These are phyloP conservation scores for Botryobasidium botryosum DNA, from an alignment of 768 basidiomycete genomes.

Conservation along the genomic window DNA sequence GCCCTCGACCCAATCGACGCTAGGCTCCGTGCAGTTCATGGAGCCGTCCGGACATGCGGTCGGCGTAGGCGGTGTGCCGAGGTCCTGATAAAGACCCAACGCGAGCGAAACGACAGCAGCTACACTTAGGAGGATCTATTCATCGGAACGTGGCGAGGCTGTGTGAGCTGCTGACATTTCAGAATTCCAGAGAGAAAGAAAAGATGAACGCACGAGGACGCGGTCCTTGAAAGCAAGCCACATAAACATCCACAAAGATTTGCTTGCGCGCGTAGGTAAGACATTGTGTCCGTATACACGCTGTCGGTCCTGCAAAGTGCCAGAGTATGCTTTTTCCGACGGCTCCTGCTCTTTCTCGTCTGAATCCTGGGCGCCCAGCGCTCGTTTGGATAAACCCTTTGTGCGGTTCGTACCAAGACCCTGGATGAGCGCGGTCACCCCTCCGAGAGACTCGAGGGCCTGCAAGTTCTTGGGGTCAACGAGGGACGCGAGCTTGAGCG, in stretches of 20 bases:
- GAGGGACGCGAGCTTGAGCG: constrained; percentile 60
- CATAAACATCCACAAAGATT: constrained; percentile 60
- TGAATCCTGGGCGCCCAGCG: constrained; percentile 8
- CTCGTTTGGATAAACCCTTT: constrained; percentile 19
- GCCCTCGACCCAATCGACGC: constrained; percentile 94
- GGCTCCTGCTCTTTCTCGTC: constrained; percentile 9
- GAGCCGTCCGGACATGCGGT: constrained; percentile 20
- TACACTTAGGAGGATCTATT: constrained; percentile 71
- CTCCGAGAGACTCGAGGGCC: constrained; percentile 50
- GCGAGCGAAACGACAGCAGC: constrained; percentile 88
- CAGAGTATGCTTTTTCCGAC: constrained; percentile 20
- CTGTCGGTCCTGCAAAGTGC: constrained; percentile 41
- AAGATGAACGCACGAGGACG: constrained; percentile 44
- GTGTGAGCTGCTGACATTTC: background rate
- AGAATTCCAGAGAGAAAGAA: background rate
- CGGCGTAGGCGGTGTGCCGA: constrained; percentile 46
- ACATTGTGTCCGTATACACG: constrained; percentile 62
- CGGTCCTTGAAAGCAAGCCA: constrained; percentile 81
- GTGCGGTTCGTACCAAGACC: constrained; percentile 53
- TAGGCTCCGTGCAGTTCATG: constrained; percentile 33
- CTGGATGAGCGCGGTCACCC: constrained; percentile 41
- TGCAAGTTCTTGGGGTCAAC: constrained; percentile 79
- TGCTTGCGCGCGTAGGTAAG: constrained; percentile 50
- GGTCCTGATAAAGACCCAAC: constrained; percentile 86
- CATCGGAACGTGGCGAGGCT: background rate